These are phyloP conservation scores for Hyphopichia burtonii DNA, from an alignment of 1,139 yeast genomes.

Conservation along the genomic window DNA sequence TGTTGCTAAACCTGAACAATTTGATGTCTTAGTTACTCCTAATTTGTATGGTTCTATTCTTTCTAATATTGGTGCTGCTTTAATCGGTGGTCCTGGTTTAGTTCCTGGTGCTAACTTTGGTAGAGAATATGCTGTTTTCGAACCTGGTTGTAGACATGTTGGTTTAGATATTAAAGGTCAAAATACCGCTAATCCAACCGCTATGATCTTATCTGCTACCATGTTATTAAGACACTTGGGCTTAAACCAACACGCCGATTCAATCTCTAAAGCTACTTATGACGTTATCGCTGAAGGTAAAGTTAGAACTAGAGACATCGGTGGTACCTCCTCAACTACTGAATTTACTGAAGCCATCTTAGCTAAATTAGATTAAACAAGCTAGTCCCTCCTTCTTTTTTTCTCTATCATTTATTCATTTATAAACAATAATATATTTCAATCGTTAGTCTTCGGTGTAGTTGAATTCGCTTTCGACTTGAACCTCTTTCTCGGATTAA, in stretches of 20 bases:
- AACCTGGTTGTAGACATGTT: slow-evolving; percentile 99
- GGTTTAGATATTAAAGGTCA: slow-evolving; percentile 95
- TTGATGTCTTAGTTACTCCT: slow-evolving; percentile 96
- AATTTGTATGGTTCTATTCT: slow-evolving; percentile 96
- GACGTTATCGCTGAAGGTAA: slow-evolving; percentile 87
- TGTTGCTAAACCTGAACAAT: slow-evolving; percentile 96
- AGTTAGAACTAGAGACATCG: slow-evolving; percentile 78
- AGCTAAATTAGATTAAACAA: slow-evolving; percentile 55
- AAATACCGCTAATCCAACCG: slow-evolving; percentile 97
- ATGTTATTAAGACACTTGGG: slow-evolving; percentile 96
- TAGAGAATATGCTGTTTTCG: slow-evolving; percentile 96
- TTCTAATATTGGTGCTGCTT: slow-evolving; percentile 97
- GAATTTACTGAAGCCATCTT: slow-evolving; percentile 90
- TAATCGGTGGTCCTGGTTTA: slow-evolving; percentile 98
- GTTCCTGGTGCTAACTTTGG: slow-evolving; percentile 99
- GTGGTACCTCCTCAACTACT: slow-evolving; percentile 85
- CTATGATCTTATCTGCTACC: slow-evolving; percentile 87
- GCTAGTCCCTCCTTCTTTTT: no score
- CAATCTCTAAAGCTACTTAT: slow-evolving; percentile 84
- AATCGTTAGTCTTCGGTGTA: no score
- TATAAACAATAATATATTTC: no score
- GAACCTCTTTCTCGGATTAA: no score
- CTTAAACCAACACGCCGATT: slow-evolving; percentile 78
- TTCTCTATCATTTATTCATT: no score
- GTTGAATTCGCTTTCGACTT: no score